phyloP scores from a whole-genome alignment of 2,329 filamentous ascomycete species.

The Fusarium guadeloupense region DNA sequence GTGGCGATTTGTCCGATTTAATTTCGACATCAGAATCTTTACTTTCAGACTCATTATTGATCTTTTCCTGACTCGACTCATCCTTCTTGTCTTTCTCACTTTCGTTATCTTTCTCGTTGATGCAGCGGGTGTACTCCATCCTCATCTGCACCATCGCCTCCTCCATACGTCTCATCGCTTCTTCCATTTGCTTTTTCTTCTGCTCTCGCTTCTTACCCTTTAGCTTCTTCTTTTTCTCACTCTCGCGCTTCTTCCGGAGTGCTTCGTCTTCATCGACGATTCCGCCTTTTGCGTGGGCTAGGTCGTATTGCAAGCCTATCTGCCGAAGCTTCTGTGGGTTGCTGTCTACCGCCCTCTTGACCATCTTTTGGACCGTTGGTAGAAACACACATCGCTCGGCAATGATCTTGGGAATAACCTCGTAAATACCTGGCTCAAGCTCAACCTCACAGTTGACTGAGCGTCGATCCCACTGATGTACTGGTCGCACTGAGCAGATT shows the following conservation, averaged over 20 bases:
- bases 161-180: slow-evolving; percentile 43
- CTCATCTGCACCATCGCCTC: slow-evolving; percentile 40
- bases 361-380: slow-evolving; percentile 66
- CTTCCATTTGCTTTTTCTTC: slow-evolving; percentile 33
- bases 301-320: slow-evolving; percentile 67
- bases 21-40: slow-evolving; percentile 11
- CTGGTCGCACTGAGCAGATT: slow-evolving; percentile 37
- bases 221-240: slow-evolving; percentile 41
- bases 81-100: slow-evolving; percentile 14
- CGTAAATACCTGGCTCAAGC: slow-evolving; percentile 73
- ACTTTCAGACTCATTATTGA: slow-evolving; percentile 6
- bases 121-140: slow-evolving; percentile 31
- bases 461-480: slow-evolving; percentile 59
- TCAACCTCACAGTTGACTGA: slow-evolving; percentile 77
- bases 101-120: slow-evolving; percentile 27
- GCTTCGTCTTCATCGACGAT: slow-evolving; percentile 59
- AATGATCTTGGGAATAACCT: slow-evolving; percentile 74
- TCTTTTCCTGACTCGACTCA: slow-evolving; percentile 1
- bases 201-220: slow-evolving; percentile 41
- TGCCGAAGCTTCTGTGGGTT: slow-evolving; percentile 72
- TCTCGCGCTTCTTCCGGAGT: slow-evolving; percentile 42
- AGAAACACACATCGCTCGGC: slow-evolving; percentile 57
- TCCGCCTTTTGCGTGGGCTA: slow-evolving; percentile 68
- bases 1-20: slow-evolving; percentile 19
- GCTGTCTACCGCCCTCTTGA: slow-evolving; percentile 55